phyloP scores from a whole-genome alignment of 1,139 yeast genomes.

The Geotrichum reessii region DNA sequence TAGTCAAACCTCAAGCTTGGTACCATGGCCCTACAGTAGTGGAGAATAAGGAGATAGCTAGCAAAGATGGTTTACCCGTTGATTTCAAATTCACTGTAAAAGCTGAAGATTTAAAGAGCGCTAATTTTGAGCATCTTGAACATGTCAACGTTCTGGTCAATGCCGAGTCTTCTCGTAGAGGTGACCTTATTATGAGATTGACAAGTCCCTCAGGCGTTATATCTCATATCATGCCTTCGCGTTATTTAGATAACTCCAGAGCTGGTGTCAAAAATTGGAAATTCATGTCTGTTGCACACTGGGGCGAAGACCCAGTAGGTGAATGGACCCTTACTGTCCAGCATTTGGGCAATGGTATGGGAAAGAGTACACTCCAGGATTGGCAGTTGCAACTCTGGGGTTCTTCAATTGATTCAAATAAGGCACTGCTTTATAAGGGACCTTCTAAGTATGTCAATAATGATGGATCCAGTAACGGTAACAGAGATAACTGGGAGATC shows the following conservation, averaged over 20 bases:
- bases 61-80: slow-evolving; percentile 30
- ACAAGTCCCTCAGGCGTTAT: slow-evolving; percentile 69
- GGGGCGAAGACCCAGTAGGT: slow-evolving; percentile 87
- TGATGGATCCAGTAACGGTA: slow-evolving; percentile 11
- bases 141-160: slow-evolving; percentile 81
- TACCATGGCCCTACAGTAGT: slow-evolving; percentile 45
- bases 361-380: slow-evolving; percentile 48
- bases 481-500: slow-evolving; percentile 8
- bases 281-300: slow-evolving; percentile 96
- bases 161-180: slow-evolving; percentile 60
- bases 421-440: slow-evolving; percentile 47
- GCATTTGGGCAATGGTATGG: slow-evolving; percentile 36
- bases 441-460: slow-evolving; percentile 18
- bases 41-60: slow-evolving; percentile 33
- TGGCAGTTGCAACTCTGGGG: slow-evolving; percentile 88
- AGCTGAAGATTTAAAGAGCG: slow-evolving; percentile 44
- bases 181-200: slow-evolving; percentile 60
- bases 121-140: slow-evolving; percentile 69
- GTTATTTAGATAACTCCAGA: slow-evolving; percentile 52
- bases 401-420: slow-evolving; percentile 57
- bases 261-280: slow-evolving; percentile 79
- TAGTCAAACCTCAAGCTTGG: slow-evolving; percentile 91
- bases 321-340: slow-evolving; percentile 71
- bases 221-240: slow-evolving; percentile 69
- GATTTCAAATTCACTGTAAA: slow-evolving; percentile 47